Conservation (phyloP, 2,329 filamentous ascomycete species). For the Cladosporium austrohemisphaericum region DNA sequence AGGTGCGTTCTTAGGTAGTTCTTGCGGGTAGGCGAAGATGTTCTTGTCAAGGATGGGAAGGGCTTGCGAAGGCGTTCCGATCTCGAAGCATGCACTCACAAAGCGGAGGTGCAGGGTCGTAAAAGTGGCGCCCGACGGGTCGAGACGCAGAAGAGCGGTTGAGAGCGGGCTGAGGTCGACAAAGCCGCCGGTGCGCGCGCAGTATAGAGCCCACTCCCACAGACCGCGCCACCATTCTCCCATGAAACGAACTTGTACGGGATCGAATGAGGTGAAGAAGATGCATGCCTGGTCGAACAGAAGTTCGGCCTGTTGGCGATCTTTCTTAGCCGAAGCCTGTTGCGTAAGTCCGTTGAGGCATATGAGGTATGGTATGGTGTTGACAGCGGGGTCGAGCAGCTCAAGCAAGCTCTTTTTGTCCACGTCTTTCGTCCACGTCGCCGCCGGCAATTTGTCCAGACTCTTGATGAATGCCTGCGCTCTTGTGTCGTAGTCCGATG, state of each 20-base stretch:
- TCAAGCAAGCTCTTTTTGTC: constrained; percentile 40
- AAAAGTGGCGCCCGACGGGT: constrained; percentile 63
- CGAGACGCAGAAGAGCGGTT: constrained; percentile 60
- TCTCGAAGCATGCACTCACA: constrained; percentile 54
- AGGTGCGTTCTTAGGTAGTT: constrained; percentile 32
- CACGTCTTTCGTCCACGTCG: constrained; percentile 35
- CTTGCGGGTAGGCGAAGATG: constrained; percentile 61
- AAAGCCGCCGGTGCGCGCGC: constrained; percentile 15
- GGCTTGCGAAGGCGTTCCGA: constrained; percentile 52
- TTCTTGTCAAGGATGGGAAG: constrained; percentile 61
- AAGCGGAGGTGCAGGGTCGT: constrained; percentile 61
- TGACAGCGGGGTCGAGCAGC: constrained; percentile 53
- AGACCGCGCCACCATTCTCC: constrained; percentile 47
- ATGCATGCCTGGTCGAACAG: constrained; percentile 47
- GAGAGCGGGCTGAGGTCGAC: constrained; percentile 36
- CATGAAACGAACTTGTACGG: constrained; percentile 53
- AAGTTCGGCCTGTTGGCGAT: constrained; percentile 36
- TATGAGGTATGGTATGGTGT: constrained; percentile 58
- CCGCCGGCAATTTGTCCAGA: constrained; percentile 32
- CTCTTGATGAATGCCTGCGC: constrained; percentile 34
- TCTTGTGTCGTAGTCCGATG: constrained; percentile 39
- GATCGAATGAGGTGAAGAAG: constrained; percentile 50
- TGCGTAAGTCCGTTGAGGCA: constrained; percentile 43
- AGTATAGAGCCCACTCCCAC: constrained; percentile 34
- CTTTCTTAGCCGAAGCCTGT: constrained; percentile 19